A percentile compares a stretch with the other conserved stretches of the same genome.
Conservation (phyloP, 345 rosid genomes). For the Hirschfeldia incana region DNA sequence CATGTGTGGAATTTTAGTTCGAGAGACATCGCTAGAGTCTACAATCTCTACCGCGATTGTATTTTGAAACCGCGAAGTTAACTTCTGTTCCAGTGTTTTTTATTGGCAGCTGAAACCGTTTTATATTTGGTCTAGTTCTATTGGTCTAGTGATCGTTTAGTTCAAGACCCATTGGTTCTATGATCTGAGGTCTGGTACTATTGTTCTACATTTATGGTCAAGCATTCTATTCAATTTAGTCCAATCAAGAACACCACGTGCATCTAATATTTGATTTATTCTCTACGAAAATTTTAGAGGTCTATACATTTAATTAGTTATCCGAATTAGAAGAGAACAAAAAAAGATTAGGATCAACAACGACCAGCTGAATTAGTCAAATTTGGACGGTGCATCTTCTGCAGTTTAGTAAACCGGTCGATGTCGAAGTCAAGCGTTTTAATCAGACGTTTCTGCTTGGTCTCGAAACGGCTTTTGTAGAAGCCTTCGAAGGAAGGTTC, state of each 20-base stretch:
- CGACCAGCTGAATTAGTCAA: constrained; percentile 12
- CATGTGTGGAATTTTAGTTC: constrained; percentile 82
- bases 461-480: constrained; percentile 62
- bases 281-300: neutral
- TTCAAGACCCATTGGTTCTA: neutral
- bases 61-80: constrained; percentile 24
- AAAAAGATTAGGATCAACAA: constrained; percentile 18
- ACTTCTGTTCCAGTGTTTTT: neutral
- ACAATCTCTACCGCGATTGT: constrained; percentile 56
- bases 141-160: neutral
- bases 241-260: neutral
- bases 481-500: constrained; percentile 95
- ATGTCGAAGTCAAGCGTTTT: constrained; percentile 51
- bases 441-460: constrained; percentile 65
- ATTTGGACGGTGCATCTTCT: constrained; percentile 39
- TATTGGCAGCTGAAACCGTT: neutral
- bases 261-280: constrained; percentile 5
- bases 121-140: neutral
- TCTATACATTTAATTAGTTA: constrained; percentile 29
- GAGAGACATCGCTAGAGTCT: constrained; percentile 57
- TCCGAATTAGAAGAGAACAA: neutral
- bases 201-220: neutral
- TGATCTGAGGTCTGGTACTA: neutral
- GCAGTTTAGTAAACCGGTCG: constrained; percentile 54
- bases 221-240: neutral